A percentile compares a stretch with the other conserved stretches of the same genome.
These are phyloP conservation scores for Stagonosporopsis cucurbitacearum DNA, from an alignment of 2,329 filamentous ascomycete species.

Conservation along the genomic window DNA sequence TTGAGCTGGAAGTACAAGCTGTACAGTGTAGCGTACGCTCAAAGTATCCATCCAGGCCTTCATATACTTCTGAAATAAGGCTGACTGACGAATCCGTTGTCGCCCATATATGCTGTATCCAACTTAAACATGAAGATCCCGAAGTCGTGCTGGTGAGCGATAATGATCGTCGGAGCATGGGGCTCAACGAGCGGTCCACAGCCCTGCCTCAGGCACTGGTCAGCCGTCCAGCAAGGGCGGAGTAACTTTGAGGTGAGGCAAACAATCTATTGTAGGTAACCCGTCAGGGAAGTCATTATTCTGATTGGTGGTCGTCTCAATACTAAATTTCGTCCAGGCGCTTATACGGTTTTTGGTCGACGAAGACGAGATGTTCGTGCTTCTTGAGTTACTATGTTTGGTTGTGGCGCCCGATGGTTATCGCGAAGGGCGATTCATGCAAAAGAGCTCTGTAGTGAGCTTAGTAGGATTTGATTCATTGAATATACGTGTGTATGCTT, in stretches of 20 bases:
- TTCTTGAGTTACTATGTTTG: constrained; percentile 2
- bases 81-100: constrained; percentile 1
- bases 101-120: constrained; percentile 8
- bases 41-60: background rate
- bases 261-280: background rate
- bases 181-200: background rate
- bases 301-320: background rate
- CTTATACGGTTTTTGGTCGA: background rate
- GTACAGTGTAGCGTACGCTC: background rate
- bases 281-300: background rate
- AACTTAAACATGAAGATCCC: background rate
- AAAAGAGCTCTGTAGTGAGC: background rate
- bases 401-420: background rate
- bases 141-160: constrained; percentile 1
- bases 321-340: background rate
- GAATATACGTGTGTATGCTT: background rate
- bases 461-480: background rate
- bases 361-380: constrained; percentile 1
- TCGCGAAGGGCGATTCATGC: background rate
- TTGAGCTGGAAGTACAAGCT: background rate
- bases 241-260: background rate
- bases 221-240: constrained; percentile 7
- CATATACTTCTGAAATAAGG: constrained; percentile 2
- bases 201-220: background rate
- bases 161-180: background rate